phyloP scores from a whole-genome alignment of 768 basidiomycete species.

The Mycena capillaripes region DNA sequence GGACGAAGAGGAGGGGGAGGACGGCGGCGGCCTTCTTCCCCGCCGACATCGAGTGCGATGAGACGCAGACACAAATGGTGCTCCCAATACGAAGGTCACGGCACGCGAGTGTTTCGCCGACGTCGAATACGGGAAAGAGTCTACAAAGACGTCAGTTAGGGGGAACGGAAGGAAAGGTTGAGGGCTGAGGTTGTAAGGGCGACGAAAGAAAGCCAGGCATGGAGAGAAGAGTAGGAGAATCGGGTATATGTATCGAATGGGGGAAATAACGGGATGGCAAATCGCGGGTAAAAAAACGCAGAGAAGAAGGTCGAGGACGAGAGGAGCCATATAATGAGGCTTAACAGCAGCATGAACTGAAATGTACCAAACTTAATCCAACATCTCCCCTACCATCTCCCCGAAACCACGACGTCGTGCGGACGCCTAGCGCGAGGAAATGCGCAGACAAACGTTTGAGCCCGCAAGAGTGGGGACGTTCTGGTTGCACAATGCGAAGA shows the following conservation, averaged over 20 bases:
- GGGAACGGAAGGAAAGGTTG: not conserved
- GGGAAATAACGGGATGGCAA: not conserved
- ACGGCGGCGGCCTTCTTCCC: conserved; percentile 79
- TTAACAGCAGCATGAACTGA: not conserved
- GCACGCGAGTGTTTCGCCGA: not conserved
- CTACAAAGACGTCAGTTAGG: not conserved
- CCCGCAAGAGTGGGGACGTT: not conserved
- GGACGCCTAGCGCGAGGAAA: not conserved
- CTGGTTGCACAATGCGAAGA: not conserved
- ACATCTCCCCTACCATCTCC: not conserved
- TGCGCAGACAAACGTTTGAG: not conserved
- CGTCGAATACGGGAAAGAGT: not conserved
- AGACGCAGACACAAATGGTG: conserved; percentile 36
- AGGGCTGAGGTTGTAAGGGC: not conserved
- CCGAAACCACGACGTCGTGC: not conserved
- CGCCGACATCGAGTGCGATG: conserved; percentile 52
- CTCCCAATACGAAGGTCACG: not conserved
- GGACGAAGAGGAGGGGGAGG: conserved; percentile 71
- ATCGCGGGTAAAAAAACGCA: not conserved
- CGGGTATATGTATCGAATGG: too few species aligned
- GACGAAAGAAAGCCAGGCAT: not conserved
- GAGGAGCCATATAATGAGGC: not conserved
- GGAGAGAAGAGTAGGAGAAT: not conserved
- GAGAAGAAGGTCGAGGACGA: not conserved
- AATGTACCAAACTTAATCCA: not conserved